Conservation (phyloP, 306 rosid genomes). For the Quercus gilva region DNA sequence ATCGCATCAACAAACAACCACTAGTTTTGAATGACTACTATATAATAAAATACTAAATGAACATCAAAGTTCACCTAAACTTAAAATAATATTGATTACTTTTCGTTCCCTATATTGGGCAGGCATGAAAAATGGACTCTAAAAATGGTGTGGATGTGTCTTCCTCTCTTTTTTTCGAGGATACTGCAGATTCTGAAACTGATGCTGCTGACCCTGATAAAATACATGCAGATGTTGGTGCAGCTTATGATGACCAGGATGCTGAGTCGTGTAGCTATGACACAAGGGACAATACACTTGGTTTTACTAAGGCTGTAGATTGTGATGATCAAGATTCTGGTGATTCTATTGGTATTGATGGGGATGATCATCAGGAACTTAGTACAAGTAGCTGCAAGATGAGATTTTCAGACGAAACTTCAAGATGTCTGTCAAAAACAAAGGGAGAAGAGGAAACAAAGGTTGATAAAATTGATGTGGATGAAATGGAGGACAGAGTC, state of each 20-base stretch:
- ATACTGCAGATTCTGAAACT: slow-evolving; percentile 56
- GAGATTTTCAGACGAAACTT: slow-evolving; percentile 16
- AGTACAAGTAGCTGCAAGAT: neutral
- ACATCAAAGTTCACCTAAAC: neutral
- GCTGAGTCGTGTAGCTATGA: slow-evolving; percentile 49
- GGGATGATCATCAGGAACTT: slow-evolving; percentile 4
- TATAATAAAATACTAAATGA: neutral
- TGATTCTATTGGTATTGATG: slow-evolving; percentile 9
- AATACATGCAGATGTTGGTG: neutral
- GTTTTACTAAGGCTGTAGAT: neutral
- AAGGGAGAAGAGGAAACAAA: slow-evolving; percentile 33
- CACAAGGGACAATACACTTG: neutral
- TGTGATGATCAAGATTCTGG: neutral
- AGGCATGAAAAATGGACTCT: slow-evolving; percentile 24
- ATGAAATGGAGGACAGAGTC: slow-evolving; percentile 46
- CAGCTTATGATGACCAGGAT: slow-evolving; percentile 26
- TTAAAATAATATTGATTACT: neutral
- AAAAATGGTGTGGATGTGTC: slow-evolving; percentile 30
- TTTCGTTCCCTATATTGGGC: neutral
- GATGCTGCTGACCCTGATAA: slow-evolving; percentile 7
- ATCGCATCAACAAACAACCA: slow-evolving; percentile 18
- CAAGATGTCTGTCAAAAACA: slow-evolving; percentile 18
- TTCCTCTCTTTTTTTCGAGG: slow-evolving; percentile 38
- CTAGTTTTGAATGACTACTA: neutral
- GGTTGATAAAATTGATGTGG: slow-evolving; percentile 13